A percentile compares a stretch with the other conserved stretches of the same genome.
phyloP scores from a whole-genome alignment of 2,329 filamentous ascomycete species.

The Aspergillus neotritici region DNA sequence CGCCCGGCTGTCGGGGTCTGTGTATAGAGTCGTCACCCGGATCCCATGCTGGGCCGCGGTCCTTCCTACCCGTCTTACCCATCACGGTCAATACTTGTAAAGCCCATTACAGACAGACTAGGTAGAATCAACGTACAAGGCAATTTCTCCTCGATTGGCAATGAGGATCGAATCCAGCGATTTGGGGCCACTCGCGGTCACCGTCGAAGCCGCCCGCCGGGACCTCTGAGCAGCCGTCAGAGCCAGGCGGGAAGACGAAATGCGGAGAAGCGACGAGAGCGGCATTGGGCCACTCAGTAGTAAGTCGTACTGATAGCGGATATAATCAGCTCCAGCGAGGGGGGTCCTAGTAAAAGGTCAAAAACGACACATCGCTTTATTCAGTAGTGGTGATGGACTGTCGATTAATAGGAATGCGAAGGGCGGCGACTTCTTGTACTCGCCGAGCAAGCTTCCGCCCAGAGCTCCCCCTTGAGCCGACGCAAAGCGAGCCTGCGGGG shows the following conservation, averaged over 20 bases:
- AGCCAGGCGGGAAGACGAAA: slow-evolving; percentile 28
- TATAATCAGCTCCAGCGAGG: slow-evolving; percentile 8
- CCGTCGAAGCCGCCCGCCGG: slow-evolving; percentile 27
- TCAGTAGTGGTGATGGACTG: no score
- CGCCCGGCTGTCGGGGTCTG: slow-evolving; percentile 77
- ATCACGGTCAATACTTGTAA: slow-evolving; percentile 9
- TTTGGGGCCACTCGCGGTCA: slow-evolving; percentile 25
- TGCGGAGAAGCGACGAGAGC: slow-evolving; percentile 38
- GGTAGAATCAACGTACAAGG: slow-evolving; percentile 49
- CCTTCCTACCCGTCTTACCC: slow-evolving; percentile 65
- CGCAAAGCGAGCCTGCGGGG: slow-evolving; percentile 36
- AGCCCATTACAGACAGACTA: no score
- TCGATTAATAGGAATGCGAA: background rate
- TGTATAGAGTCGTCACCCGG: slow-evolving; percentile 89
- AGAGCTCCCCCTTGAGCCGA: slow-evolving; percentile 26
- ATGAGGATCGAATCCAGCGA: slow-evolving; percentile 76
- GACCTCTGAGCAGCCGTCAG: slow-evolving; percentile 25
- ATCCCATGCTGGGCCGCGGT: slow-evolving; percentile 88
- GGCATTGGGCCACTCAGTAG: slow-evolving; percentile 22
- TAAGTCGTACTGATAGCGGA: background rate
- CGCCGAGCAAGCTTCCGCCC: background rate
- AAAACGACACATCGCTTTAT: slow-evolving; percentile 2
- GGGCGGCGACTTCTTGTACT: slow-evolving; percentile 9
- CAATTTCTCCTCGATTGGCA: slow-evolving; percentile 95
- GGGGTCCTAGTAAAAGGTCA: background rate